Base-by-base conservation (phyloP, 1,284 basidiomycete species). In the Termitomyces sp. region DNA sequence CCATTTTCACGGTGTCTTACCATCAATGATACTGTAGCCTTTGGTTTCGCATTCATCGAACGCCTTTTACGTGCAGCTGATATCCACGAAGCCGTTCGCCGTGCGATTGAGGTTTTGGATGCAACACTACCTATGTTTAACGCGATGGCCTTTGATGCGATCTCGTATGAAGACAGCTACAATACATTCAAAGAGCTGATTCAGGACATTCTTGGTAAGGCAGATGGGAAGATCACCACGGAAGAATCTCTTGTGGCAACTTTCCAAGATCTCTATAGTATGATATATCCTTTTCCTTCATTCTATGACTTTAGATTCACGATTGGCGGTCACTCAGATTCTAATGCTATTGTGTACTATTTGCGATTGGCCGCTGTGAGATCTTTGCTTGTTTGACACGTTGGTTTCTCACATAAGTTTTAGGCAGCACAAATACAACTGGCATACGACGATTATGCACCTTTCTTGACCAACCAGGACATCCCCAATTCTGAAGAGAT, bases 391-490 rank as follows among this genome's bases (percentile, higher is more conserved):
- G 3, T 28, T 21, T 35, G 13, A 31, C 16, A 11, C 26, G 3
- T 16, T 18, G 24, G 13, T 34, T 11, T 6, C 30, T 21, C 48
- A 34, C 42, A 18, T n/a, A 6, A 31, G n/a, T 33, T 37, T 9
- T 33, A 76, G 52, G 89, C 90, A 0, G 86, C 91, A 1, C 83
- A 91, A 66, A 88, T 96, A 59, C 84, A 87, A 14, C 67, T 75
- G 4, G 75, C 89, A 57, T 72, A 79, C 1, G 81, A 83, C 11
- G 69, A 75, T 50, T 93, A 85, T 65, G 75, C 77, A 10, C 80
- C 80, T 3, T 93, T 93, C 72, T 76, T 95, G 5, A 79, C 88
- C 58, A 80, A 91, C 54, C 51, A 53, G 26, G 51, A 53, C 19
- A 44, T 37, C n/a, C 88, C 87, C 0, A 83, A 88, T 38, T 79